phyloP scores from a whole-genome alignment of 139 green algal genomes.

The Auxenochlorella pyrenoidosa region DNA sequence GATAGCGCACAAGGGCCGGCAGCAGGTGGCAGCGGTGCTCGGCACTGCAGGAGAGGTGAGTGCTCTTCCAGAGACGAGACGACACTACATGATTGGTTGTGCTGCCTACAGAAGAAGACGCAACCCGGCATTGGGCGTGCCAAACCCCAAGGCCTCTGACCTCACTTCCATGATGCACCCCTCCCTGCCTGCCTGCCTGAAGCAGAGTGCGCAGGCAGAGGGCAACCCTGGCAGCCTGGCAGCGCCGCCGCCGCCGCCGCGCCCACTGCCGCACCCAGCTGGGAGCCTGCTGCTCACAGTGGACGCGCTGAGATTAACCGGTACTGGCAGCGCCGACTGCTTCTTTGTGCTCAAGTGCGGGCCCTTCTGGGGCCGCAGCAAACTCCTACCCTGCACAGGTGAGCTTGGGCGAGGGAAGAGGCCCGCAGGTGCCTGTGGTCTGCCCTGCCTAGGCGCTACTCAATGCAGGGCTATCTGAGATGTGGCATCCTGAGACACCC shows the following conservation, averaged over 20 bases:
- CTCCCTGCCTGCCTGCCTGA: background rate
- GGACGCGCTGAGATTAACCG: background rate
- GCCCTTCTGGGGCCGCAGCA: slow-evolving; percentile 42
- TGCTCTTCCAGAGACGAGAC: background rate
- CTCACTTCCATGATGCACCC: background rate
- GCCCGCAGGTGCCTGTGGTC: background rate
- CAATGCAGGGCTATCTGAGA: too few species aligned
- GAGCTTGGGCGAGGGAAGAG: too few species aligned
- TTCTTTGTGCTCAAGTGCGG: slow-evolving; percentile 51
- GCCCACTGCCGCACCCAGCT: background rate
- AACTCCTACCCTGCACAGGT: background rate
- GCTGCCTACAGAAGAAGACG: too few species aligned
- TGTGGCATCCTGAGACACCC: too few species aligned
- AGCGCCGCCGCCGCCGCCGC: background rate
- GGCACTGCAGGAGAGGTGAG: background rate
- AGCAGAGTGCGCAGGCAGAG: background rate
- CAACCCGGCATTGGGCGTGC: too few species aligned
- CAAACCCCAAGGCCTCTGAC: background rate
- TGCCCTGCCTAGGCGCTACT: too few species aligned
- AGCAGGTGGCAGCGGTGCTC: background rate
- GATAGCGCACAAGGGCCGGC: background rate
- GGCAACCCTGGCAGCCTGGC: background rate
- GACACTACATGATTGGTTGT: too few species aligned
- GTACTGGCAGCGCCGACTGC: background rate
- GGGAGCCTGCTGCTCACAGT: slow-evolving; percentile 13